Percentiles rank a stretch among this genome's conserved stretches.
Conservation (phyloP, 441 rosid genomes). For the Daphne laureola region DNA sequence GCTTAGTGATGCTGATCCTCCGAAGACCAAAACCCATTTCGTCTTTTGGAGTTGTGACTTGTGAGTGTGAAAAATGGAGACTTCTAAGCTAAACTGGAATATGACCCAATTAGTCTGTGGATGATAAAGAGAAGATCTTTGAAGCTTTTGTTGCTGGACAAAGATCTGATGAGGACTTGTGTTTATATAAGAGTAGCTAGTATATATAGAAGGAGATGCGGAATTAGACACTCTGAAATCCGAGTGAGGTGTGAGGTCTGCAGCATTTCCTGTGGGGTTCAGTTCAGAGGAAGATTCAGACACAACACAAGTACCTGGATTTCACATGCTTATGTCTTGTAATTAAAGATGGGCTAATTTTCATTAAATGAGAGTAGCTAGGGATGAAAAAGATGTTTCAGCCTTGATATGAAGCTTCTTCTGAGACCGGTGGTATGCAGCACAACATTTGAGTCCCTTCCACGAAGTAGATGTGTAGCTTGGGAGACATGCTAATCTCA, state of each 20-base stretch:
- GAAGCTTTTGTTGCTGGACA: background rate
- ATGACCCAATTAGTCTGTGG: background rate
- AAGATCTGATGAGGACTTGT: conserved; percentile 3
- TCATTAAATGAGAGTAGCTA: background rate
- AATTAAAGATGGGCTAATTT: background rate
- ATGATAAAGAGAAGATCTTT: background rate
- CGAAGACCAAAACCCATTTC: conserved; percentile 15
- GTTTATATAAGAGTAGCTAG: too few species aligned
- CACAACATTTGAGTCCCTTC: background rate
- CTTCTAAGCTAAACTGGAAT: background rate
- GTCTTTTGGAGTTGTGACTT: too few species aligned
- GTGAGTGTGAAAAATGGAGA: background rate
- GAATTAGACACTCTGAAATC: background rate
- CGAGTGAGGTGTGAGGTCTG: conserved; percentile 15
- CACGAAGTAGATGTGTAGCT: background rate
- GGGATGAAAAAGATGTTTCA: background rate
- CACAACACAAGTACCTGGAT: conserved; percentile 8
- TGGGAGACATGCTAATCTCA: conserved; percentile 13
- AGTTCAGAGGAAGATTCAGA: conserved; percentile 6
- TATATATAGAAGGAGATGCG: conserved; percentile 12
- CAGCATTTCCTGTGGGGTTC: conserved; percentile 8
- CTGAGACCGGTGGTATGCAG: background rate
- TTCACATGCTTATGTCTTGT: conserved; percentile 27
- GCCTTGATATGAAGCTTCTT: background rate
- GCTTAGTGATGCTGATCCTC: conserved; percentile 12